Evolutionary conservation across 768 basidiomycete species (phyloP).

Genomic region (Roridomyces roridus): DNA sequence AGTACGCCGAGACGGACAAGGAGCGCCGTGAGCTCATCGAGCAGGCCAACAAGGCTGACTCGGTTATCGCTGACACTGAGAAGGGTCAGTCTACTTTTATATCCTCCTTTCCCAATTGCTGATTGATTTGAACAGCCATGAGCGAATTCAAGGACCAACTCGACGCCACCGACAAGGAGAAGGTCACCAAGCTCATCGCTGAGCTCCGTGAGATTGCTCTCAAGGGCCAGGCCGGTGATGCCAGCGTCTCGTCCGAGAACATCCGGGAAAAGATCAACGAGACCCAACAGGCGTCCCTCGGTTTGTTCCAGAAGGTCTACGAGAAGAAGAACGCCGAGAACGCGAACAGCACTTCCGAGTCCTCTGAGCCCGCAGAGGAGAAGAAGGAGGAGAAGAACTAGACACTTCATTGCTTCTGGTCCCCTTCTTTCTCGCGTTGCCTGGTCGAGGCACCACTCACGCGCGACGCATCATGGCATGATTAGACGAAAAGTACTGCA

Average conservation of each 20-base stretch:
- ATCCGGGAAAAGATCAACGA: slow-evolving; percentile 94
- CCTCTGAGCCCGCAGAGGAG: slow-evolving; percentile 43
- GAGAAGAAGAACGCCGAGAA: slow-evolving; percentile 89
- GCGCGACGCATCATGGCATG: neutral
- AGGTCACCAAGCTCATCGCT: slow-evolving; percentile 83
- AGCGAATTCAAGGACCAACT: slow-evolving; percentile 98
- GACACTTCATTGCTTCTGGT: slow-evolving; percentile 25
- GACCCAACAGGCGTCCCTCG: slow-evolving; percentile 93
- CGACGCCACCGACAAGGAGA: slow-evolving; percentile 90
- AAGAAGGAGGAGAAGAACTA: slow-evolving; percentile 86
- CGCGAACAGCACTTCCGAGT: slow-evolving; percentile 51
- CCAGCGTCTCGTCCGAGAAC: slow-evolving; percentile 77
- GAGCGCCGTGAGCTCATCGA: slow-evolving; percentile 87
- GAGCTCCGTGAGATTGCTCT: slow-evolving; percentile 89
- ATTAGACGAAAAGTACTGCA: slow-evolving; percentile 25
- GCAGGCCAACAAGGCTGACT: slow-evolving; percentile 96
- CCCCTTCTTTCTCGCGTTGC: slow-evolving; percentile 12
- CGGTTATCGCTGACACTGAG: slow-evolving; percentile 92
- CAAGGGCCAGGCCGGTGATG: slow-evolving; percentile 90
- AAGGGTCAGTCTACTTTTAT: slow-evolving; percentile 63
- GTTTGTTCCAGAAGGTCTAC: slow-evolving; percentile 97
- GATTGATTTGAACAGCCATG: slow-evolving; percentile 64
- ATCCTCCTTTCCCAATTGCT: neutral
- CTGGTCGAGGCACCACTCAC: neutral
- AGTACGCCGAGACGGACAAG: slow-evolving; percentile 94